Evolutionary conservation across 2,329 filamentous ascomycete species (phyloP).

Genomic region (Botryotinia convoluta): DNA sequence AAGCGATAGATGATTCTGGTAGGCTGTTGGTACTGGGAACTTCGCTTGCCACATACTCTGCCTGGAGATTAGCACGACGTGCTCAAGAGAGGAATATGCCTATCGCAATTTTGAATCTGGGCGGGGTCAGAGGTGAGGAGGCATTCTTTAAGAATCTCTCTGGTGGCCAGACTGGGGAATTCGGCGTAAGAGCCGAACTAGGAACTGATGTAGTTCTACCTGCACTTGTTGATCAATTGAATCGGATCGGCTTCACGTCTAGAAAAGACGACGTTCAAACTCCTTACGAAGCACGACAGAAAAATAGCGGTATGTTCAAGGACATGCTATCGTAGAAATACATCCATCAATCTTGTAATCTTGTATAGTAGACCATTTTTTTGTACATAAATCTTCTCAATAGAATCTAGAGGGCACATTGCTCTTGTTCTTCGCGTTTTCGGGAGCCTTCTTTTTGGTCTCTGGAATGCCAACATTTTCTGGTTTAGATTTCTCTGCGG

Average conservation of each 20-base stretch:
- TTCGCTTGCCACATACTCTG: conserved; percentile 90
- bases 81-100: conserved; percentile 81
- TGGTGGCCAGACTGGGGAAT: conserved; percentile 49
- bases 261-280: conserved; percentile 35
- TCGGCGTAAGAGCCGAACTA: conserved; percentile 56
- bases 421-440: conserved; percentile 24
- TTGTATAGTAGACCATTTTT: conserved; percentile 26
- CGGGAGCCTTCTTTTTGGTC: conserved; percentile 20
- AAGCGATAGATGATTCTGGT: conserved; percentile 72
- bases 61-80: conserved; percentile 82
- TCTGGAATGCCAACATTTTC: conserved; percentile 9
- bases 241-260: conserved; percentile 31
- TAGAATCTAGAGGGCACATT: conserved; percentile 38
- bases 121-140: conserved; percentile 80
- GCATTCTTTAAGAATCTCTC: conserved; percentile 60
- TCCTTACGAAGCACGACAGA: conserved; percentile 25
- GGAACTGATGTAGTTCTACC: conserved; percentile 58
- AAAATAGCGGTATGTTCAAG: conserved; percentile 48
- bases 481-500: conserved; percentile 30
- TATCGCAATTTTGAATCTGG: conserved; percentile 83
- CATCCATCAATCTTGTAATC: conserved; percentile 28
- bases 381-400: conserved; percentile 22
- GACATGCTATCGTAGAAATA: conserved; percentile 55
- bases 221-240: conserved; percentile 52
- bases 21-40: conserved; percentile 80